Evolutionary conservation across 306 rosid species (phyloP), one percentile per base, ranked within the genome.

Genomic region (Dryas alaskensis): DNA sequence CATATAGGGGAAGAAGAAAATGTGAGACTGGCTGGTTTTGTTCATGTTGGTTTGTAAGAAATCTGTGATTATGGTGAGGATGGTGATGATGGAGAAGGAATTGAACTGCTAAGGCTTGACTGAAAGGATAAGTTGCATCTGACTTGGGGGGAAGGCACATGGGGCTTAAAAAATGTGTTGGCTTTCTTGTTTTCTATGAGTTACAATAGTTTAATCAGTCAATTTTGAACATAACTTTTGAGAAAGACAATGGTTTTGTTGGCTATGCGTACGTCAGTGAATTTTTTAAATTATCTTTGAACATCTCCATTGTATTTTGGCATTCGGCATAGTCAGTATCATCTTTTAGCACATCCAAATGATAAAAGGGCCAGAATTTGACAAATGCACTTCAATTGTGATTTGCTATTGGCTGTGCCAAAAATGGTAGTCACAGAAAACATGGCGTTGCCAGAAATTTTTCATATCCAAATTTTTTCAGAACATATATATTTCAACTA

Each of bases 21-120:
- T 59, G 73, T 65, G 79, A 55, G 69, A 54, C 44, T 54, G 69
- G 47, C 16, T 25, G 10, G 63, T 39, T 65, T 76, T 75, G 49
- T 16, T 69, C 62, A 48, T 68, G 40, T 63, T 62, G 12, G 47
- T n/a, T 11, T 65, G 57, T 2, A 61, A 78, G 27, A 70, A 2
- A 31, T 45, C 8, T 45, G 2, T 55, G 81, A 62, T 70, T 70
- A 17, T 70, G 51, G 68, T 59, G n/a, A 49, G 17, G 3, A 17
- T 54, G 60, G 31, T 17, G 5, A 19, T 53, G 9, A 8, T 57
- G 61, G 43, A 59, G 64, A 59, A 13, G 27, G 39, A 58, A 13
- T 37, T 60, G 19, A 37, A 27, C 10, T 12, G 16, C 4, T 60
- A 12, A 2, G 42, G 45, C 65, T 60, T 37, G 19, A 12, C 44